These are phyloP conservation scores for Phytopythium helicoides DNA, from an alignment of 352 stramenopile genomes.

Conservation along the genomic window DNA sequence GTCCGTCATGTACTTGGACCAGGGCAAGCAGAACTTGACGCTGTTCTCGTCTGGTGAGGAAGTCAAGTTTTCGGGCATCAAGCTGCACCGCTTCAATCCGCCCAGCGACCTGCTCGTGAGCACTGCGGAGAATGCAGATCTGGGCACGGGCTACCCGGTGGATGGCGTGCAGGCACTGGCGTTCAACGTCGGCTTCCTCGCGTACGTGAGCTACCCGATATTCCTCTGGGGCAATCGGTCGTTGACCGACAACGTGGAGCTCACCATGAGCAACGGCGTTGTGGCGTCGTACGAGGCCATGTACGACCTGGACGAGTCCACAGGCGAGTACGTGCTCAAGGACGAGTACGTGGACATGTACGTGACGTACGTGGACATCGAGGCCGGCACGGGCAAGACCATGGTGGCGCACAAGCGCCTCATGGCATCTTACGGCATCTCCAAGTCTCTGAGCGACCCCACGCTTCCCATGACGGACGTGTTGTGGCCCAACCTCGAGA, in stretches of 20 bases:
- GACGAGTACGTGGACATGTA: conserved; percentile 49
- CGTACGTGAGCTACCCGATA: conserved; percentile 57
- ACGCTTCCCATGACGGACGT: conserved; percentile 57
- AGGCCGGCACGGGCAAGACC: conserved; percentile 65
- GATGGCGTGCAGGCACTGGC: conserved; percentile 48
- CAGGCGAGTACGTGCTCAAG: conserved; percentile 33
- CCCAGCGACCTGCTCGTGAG: conserved; percentile 29
- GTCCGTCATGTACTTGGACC: conserved; percentile 47
- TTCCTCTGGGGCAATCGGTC: conserved; percentile 55
- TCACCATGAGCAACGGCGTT: conserved; percentile 47
- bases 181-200: conserved; percentile 52
- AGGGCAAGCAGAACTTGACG: conserved; percentile 62
- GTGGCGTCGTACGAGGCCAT: conserved; percentile 35
- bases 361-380: conserved; percentile 58
- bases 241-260: conserved; percentile 37
- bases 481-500: conserved; percentile 44
- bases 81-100: conserved; percentile 50
- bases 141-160: conserved; percentile 46
- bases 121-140: conserved; percentile 15
- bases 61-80: conserved; percentile 43
- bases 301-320: conserved; percentile 32
- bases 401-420: conserved; percentile 70
- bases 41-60: conserved; percentile 41
- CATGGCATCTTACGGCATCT: conserved; percentile 58
- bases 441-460: conserved; percentile 23